A percentile compares a stretch with the other conserved stretches of the same genome.
phyloP scores from a whole-genome alignment of 768 basidiomycete species.

The Hygrophorus pudorinus region DNA sequence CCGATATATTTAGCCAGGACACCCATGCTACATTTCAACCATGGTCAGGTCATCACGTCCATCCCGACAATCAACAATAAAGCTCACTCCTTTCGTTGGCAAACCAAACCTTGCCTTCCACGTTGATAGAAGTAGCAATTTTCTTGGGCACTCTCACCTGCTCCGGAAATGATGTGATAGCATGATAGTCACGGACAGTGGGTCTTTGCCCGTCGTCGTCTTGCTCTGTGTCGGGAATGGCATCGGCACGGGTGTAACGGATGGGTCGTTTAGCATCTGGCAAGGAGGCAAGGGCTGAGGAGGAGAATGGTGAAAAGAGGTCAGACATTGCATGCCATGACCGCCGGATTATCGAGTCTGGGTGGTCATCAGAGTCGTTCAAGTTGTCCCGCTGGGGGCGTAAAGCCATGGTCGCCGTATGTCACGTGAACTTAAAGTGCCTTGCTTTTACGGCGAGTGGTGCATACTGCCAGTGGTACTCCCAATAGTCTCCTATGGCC shows the following conservation, averaged over 20 bases:
- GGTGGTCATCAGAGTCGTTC: slow-evolving; percentile 6
- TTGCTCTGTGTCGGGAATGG: slow-evolving; percentile 52
- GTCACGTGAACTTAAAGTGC: too few relatives aligned
- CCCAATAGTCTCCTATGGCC: too few relatives aligned
- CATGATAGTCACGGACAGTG: slow-evolving; percentile 62
- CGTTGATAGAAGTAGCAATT: slow-evolving; percentile 69
- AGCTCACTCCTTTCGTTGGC: slow-evolving; percentile 84
- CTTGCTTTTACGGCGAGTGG: too few relatives aligned
- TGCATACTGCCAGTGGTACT: too few relatives aligned
- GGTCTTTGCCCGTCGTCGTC: slow-evolving; percentile 45
- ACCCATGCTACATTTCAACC: slow-evolving; percentile 63
- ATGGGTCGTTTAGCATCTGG: slow-evolving; percentile 33
- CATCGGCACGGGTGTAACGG: slow-evolving; percentile 61
- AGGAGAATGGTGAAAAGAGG: slow-evolving; percentile 57
- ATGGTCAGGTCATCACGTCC: not conserved
- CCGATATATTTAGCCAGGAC: slow-evolving; percentile 78
- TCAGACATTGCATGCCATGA: slow-evolving; percentile 57
- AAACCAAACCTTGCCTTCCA: slow-evolving; percentile 96
- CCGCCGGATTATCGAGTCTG: slow-evolving; percentile 36
- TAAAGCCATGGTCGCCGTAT: too few relatives aligned
- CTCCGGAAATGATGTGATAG: slow-evolving; percentile 55
- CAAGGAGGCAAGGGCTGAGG: slow-evolving; percentile 43
- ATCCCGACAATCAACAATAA: not conserved
- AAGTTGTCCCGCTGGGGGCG: not conserved
- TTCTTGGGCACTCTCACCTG: slow-evolving; percentile 75